Percentiles rank a stretch among this genome's conserved stretches.
phyloP scores from a whole-genome alignment of 495 filamentous ascomycete species.

The Entonaema liquescens region DNA sequence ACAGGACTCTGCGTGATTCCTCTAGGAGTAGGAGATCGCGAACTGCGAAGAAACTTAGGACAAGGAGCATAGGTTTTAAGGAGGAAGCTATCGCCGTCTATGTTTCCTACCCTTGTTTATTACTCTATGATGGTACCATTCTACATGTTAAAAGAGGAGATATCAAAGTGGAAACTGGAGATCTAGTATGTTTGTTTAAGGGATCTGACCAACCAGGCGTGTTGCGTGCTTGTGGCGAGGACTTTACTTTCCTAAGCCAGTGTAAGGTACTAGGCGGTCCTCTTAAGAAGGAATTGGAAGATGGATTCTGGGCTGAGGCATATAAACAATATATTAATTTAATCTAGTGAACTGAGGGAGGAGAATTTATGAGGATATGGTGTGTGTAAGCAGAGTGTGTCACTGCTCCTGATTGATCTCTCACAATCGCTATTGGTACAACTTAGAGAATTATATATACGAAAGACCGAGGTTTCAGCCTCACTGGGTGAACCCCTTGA shows the following conservation, averaged over 20 bases:
- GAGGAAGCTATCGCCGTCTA: constrained; percentile 3
- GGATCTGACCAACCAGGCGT: not conserved
- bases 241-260: constrained; percentile 15
- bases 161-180: not conserved
- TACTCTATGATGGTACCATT: constrained; percentile 23
- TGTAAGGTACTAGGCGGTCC: constrained; percentile 2
- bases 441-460: not conserved
- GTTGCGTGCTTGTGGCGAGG: constrained; percentile 11
- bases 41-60: constrained; percentile 4
- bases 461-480: too few species aligned
- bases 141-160: not conserved
- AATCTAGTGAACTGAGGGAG: not conserved
- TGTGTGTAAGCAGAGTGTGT: not conserved
- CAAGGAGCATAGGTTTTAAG: not conserved
- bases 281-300: constrained; percentile 10
- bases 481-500: too few species aligned
- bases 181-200: constrained; percentile 27
- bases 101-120: not conserved
- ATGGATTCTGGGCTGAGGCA: constrained; percentile 19
- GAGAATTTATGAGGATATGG: not conserved
- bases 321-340: constrained; percentile 17
- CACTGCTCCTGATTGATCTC: not conserved
- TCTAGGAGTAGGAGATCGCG: not conserved
- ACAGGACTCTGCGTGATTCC: constrained; percentile 5
- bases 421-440: not conserved